Evolutionary conservation across 78 protist species (phyloP).

Genomic region (Dictyostelium discoideum): dicty_2.7 NC_007088.5:7725001-7725500

Average conservation of each 20-base stretch:
- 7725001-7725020: too few relatives aligned
- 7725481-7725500: neutral
- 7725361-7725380: conserved; percentile 16
- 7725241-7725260: conserved; percentile 6
- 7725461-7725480: neutral
- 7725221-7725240: neutral
- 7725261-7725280: neutral
- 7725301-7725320: neutral
- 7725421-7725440: neutral
- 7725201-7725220: neutral
- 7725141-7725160: too few relatives aligned
- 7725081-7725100: too few relatives aligned
- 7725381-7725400: neutral
- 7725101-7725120: too few relatives aligned
- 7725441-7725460: too few relatives aligned
- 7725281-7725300: neutral
- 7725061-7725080: too few relatives aligned
- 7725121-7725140: too few relatives aligned
- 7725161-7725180: too few relatives aligned
- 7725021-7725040: too few relatives aligned
- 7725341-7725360: conserved; percentile 31
- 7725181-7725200: too few relatives aligned
- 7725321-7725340: conserved; percentile 47
- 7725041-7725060: too few relatives aligned
- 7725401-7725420: neutral